Conservation (phyloP, 495 filamentous ascomycete species). For the Sporormia fimetaria region DNA sequence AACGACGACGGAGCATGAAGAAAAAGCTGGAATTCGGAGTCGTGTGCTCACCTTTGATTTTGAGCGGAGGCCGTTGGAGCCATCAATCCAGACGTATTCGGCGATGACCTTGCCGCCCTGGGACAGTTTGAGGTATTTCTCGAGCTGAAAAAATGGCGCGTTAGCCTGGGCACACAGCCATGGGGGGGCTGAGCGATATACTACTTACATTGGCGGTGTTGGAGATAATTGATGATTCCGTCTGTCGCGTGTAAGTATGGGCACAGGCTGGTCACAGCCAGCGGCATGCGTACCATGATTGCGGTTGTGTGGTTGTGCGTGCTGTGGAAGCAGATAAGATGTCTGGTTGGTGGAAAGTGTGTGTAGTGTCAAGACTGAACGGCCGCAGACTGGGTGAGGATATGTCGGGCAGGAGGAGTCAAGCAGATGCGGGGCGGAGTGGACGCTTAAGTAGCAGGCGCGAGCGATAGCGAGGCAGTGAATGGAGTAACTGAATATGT, state of each 20-base stretch:
- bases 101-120: constrained; percentile 78
- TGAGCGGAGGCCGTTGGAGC: constrained; percentile 62
- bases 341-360: background rate
- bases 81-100: constrained; percentile 98
- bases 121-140: constrained; percentile 83
- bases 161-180: constrained; percentile 2
- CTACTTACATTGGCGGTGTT: constrained; percentile 35
- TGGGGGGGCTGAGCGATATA: background rate
- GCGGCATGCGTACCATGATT: constrained; percentile 21
- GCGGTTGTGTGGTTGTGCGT: constrained; percentile 4
- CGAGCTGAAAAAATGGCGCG: constrained; percentile 45
- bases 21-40: constrained; percentile 11
- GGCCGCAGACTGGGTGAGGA: too few species aligned
- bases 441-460: constrained; percentile 3
- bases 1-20: constrained; percentile 12
- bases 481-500: constrained; percentile 8
- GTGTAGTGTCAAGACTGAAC: too few species aligned
- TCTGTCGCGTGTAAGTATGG: constrained; percentile 20
- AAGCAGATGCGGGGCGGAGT: too few species aligned
- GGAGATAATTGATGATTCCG: constrained; percentile 30
- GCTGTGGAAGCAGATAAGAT: background rate
- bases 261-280: constrained; percentile 2
- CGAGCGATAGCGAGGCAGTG: constrained; percentile 5
- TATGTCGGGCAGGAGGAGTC: too few species aligned
- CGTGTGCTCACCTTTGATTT: constrained; percentile 85